Base-by-base conservation (phyloP, 352 stramenopile species). In the Globisporangium barbulae region DNA sequence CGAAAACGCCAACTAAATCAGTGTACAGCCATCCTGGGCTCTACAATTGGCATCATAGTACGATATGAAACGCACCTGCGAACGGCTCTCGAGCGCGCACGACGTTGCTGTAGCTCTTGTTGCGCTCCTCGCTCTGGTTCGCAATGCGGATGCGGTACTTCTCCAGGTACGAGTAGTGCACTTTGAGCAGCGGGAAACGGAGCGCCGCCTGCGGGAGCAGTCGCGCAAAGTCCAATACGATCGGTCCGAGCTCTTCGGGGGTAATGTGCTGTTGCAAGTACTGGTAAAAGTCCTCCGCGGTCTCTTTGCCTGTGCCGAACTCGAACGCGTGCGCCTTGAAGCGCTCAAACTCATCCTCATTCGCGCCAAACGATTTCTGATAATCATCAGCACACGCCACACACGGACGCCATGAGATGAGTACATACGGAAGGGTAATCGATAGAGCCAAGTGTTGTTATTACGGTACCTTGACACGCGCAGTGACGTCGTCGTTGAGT, bases 211-310 rank as follows among this genome's bases (percentile, higher is more conserved):
- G 82, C 1, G 84, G 82, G 9, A 96, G 56, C 33, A 96, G 59
- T 3, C 85, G 65, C 5, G 87, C 87, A 73, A 96, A 96, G 55
- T 96, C 87, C 54, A 91, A 45, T 15, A 94, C 83, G 45, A 96
- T 91, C 13, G 81, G 78, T 5, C 76, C 69, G 50, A 96, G 72
- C 55, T 82, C 68, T 3, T 82, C 63, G 7, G 75, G 67, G 1
- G 71, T 69, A 33, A 96, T 90, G 3, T 87, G 61, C 22, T 75
- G 55, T 37, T 70, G 72, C 37, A 96, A 58, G 48, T 93, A 94
- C 19, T 31, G 55, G 42, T 96, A 91, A 44, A 96, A 96, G 3
- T 61, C 72, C 8, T 80, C 72, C 0, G 84, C 82, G 0, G 72
- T 69, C 60, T 91, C 80, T 39, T 91, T 82, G 47, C 72, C 82